Evolutionary conservation across 164 flowering plant species (phyloP), one percentile per base, ranked within the genome.

Genomic region (Umbilicus rupestris): DNA sequence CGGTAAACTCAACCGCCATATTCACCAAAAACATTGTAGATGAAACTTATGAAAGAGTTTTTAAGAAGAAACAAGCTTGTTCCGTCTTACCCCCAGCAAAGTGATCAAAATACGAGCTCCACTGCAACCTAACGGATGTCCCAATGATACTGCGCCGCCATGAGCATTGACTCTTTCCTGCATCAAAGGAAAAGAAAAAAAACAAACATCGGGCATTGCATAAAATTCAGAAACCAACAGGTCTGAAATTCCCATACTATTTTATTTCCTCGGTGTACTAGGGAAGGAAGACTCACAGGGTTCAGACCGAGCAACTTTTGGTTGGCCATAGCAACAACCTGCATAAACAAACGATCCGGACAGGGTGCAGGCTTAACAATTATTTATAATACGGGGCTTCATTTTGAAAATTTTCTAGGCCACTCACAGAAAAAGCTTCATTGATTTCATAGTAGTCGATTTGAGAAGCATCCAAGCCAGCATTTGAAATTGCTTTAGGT

Each of bases 81-180:
- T 12, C 63, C 11, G 52, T 50, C 8, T 65, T 85, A 93, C 97
- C 85, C 96, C 98, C 63, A 93, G 74, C 35, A 93, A 73, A 29
- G 98, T 86, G 74, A 90, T 83, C 73, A 93, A 81, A 41, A 93
- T 86, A 39, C 98, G 90, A 71, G 97, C 98, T 72, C 98, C 98
- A 73, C 98, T 93, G 79, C 98, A 93, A 55, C 98, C 98, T 55
- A 93, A 50, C 46, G 99, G 99, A 77, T 95, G 99, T 44, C 99
- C 99, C 74, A 95, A 77, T 31, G 97, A 89, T 64, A 95, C 99
- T 50, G 88, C 99, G 70, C 99, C 99, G 46, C 99, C 99, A 75
- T 89, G 92, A 52, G 76, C 94, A 74, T 95, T 95, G 29, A 95
- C 70, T 64, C 73, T 81, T 49, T 81, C 88, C 99, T 95, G 81